Base-by-base conservation (phyloP, 441 rosid species). In the Mallotus japonicus region DNA sequence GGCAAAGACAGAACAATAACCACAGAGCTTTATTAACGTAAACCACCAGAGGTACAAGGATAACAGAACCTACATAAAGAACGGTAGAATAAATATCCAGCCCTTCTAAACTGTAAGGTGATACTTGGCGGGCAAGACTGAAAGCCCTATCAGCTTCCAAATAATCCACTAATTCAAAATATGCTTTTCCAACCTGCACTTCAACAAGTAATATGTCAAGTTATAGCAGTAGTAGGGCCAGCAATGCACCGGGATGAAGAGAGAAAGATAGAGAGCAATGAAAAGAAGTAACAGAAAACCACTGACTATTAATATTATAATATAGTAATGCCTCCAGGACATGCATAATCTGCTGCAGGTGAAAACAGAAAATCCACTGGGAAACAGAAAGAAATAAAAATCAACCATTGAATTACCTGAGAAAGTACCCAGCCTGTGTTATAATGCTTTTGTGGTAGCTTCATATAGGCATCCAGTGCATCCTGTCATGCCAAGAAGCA, bases 371-470 rank as follows among this genome's bases (percentile, higher is more conserved):
- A 57, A 16, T 53, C 5, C 19, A 13, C 5, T 15, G 8, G 62
- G 5, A 6, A 20, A 15, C 1, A 28, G 32, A 22, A 22, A 44
- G 28, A 40, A 6, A 42, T 15, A 55, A 47, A 28, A 16, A 20
- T 49, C 59, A 67, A 50, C 34, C 67, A 64, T 42, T 40, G 71
- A 63, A 42, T 73, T 84, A 95, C 99, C 98, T 91, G 98, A 65
- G 92, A 88, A 81, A 95, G 93, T 77, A 95, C 97, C 99, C 99
- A 95, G 69, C 93, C 91, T 55, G 99, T 92, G 74, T 84, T 91
- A 82, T 92, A 91, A 81, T 95, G 98, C 85, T 82, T 91, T 75
- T 79, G 87, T 11, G 98, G 97, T 71, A 92, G 92, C 79, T 87
- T 91, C 78, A 80, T 80, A 83, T 85, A 93, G 62, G 81, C 81